A percentile compares a stretch with the other conserved stretches of the same genome.
Conservation (phyloP, 2,329 filamentous ascomycete genomes). For the Alternaria hordeiaustralica region DNA sequence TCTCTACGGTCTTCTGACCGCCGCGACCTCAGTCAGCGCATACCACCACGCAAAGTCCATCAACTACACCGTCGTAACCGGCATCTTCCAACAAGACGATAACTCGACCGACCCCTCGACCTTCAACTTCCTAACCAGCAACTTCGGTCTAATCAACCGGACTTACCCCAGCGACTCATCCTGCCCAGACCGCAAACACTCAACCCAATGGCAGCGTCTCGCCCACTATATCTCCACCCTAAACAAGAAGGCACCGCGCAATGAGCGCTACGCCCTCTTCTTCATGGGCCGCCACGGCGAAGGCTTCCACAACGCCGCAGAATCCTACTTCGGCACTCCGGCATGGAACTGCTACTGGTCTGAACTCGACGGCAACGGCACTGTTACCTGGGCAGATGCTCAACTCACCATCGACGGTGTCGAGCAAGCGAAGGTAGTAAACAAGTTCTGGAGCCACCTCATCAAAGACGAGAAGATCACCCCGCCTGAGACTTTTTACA, state of each 20-base stretch:
- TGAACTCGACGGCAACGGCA: constrained; percentile 68
- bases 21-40: constrained; percentile 20
- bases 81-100: constrained; percentile 71
- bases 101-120: constrained; percentile 59
- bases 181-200: constrained; percentile 45
- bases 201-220: constrained; percentile 72
- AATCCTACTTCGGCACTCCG: constrained; percentile 70
- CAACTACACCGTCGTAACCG: constrained; percentile 66
- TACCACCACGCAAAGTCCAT: constrained; percentile 50
- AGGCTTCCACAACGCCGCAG: constrained; percentile 69
- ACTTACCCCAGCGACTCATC: constrained; percentile 63
- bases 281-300: constrained; percentile 75
- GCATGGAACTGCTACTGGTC: constrained; percentile 77
- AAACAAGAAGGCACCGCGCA: constrained; percentile 55
- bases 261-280: constrained; percentile 68
- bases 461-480: constrained; percentile 60
- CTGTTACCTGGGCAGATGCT: constrained; percentile 68
- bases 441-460: constrained; percentile 65
- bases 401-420: constrained; percentile 65
- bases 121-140: constrained; percentile 58
- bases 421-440: constrained; percentile 64
- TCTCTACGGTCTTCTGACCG: constrained; percentile 24
- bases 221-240: constrained; percentile 62
- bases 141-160: constrained; percentile 71
- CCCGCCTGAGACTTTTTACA: constrained; percentile 69